Evolutionary conservation across 2,329 filamentous ascomycete species (phyloP), one percentile per base, ranked within the genome.

Genomic region (Pyrenochaeta sp.): DNA sequence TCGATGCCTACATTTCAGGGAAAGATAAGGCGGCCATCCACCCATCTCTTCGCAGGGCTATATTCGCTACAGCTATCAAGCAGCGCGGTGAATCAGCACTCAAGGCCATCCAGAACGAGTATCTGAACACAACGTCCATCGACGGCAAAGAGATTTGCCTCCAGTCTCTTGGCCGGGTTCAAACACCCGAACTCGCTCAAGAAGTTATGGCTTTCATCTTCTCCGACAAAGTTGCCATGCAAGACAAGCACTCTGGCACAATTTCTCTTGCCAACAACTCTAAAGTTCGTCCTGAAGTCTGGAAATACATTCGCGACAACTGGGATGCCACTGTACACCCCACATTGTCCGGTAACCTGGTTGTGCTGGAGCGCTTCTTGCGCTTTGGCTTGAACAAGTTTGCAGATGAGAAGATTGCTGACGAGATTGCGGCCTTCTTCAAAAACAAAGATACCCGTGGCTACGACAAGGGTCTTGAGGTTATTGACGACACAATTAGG

Each of bases 91-190:
- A 84, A 46, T 81, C 87, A 14, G 91, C 92, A 48, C 89, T 86
- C 62, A 83, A 90, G 23, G 84, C 88, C 7, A 83, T 99, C 49
- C 92, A 94, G 80, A 86, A 91, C 49, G 93, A 97, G 74, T 98
- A 91, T 83, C 83, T 87, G 59, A 87, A 82, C 45, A 95, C 92
- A 11, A 89, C 89, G 46, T 91, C 92, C 7, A 88, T 97, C 32
- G 95, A 98, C 68, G 93, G 92, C 66, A 96, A 93, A 77, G 92
- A 97, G 64, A 90, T 96, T 60, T 90, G 87, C 62, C 84, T 98
- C 2, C 81, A 85, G 32, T 86, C 90, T 3, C 83, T 99, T 39
- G 92, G 92, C 30, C 86, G 87, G 33, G 87, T 90, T 17, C 88
- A 89, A 65, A 86, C 91, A 49, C 72, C 81, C 0, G 84, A 87